A percentile compares a stretch with the other conserved stretches of the same genome.
phyloP scores from a whole-genome alignment of 2,329 filamentous ascomycete genomes.

The Cercospora brassicicola region DNA sequence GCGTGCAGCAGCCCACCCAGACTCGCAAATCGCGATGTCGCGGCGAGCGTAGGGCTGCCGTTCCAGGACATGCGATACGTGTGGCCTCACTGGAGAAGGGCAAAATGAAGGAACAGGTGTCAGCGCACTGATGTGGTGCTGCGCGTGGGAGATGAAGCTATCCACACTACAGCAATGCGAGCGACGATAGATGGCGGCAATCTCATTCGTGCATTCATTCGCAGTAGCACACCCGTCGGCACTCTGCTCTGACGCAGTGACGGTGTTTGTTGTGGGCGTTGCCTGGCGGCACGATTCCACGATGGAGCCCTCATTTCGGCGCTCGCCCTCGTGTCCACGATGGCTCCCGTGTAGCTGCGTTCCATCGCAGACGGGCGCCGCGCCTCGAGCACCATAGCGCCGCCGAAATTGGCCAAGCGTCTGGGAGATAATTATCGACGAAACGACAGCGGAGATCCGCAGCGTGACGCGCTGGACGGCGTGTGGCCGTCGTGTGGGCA shows the following conservation, averaged over 20 bases:
- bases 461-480: background rate
- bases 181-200: background rate
- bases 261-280: slow-evolving; percentile 21
- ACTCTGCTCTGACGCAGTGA: background rate
- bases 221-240: background rate
- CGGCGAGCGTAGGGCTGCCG: slow-evolving; percentile 1
- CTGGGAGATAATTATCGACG: slow-evolving; percentile 17
- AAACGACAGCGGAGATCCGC: slow-evolving; percentile 5
- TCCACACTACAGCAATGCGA: background rate
- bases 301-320: slow-evolving; percentile 24
- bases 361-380: slow-evolving; percentile 12
- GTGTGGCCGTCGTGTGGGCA: background rate
- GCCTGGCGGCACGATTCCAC: slow-evolving; percentile 16
- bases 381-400: slow-evolving; percentile 8
- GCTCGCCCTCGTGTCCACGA: slow-evolving; percentile 26
- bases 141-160: slow-evolving; percentile 1
- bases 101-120: background rate
- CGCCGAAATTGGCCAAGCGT: slow-evolving; percentile 26
- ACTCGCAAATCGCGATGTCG: background rate
- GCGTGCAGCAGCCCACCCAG: background rate
- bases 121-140: background rate
- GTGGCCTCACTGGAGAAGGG: background rate
- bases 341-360: slow-evolving; percentile 15
- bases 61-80: background rate
- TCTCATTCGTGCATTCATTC: background rate